Evolutionary conservation across 306 rosid genomes (phyloP).

Genomic region (Cyclanthera cordifolia): DNA sequence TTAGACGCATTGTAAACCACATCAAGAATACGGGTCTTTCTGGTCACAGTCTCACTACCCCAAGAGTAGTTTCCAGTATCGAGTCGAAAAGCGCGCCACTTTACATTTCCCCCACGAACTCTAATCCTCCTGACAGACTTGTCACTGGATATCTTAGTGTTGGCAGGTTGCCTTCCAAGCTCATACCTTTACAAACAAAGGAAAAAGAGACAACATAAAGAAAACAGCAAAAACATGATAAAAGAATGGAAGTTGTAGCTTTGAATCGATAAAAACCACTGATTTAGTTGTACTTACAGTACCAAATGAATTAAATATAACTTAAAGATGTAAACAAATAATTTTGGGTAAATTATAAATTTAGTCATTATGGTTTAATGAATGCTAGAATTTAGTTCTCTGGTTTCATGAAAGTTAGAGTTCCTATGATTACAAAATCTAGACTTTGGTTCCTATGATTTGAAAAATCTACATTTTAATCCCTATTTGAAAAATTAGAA

Average conservation of each 20-base stretch:
- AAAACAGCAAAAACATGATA: not conserved
- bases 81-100: slow-evolving; percentile 6
- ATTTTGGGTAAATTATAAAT: no score
- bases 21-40: slow-evolving; percentile 10
- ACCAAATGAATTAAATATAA: not conserved
- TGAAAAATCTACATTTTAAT: no score
- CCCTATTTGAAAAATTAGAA: no score
- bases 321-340: not conserved
- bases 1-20: slow-evolving; percentile 11
- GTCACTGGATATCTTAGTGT: slow-evolving; percentile 10
- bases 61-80: slow-evolving; percentile 6
- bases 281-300: no score
- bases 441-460: no score
- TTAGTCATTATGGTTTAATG: no score
- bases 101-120: slow-evolving; percentile 5
- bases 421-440: no score
- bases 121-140: slow-evolving; percentile 4
- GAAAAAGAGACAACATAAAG: not conserved
- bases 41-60: slow-evolving; percentile 10
- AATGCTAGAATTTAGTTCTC: no score
- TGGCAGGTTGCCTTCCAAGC: slow-evolving; percentile 8
- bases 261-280: no score
- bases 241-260: not conserved
- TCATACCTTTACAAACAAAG: slow-evolving; percentile 9
- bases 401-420: no score